phyloP scores from a whole-genome alignment of 371 early-diverging fungal species.

The Rhizomucor pusillus region DNA sequence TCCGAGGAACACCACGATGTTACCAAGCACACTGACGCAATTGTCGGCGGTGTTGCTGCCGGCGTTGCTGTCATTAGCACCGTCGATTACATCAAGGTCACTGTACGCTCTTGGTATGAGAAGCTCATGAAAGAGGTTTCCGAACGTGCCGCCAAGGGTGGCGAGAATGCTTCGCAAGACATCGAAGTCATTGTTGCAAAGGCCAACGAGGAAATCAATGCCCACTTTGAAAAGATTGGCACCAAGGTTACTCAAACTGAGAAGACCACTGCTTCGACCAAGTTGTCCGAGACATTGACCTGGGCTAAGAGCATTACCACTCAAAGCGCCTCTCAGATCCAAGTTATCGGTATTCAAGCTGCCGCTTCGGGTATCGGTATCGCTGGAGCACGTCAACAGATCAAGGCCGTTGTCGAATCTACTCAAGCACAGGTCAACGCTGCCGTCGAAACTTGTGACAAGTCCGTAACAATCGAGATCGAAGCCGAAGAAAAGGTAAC shows the following conservation, averaged over 20 bases:
- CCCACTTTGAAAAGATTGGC: neutral
- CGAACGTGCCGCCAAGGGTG: neutral
- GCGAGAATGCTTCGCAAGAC: conserved; percentile 11
- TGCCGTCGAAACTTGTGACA: neutral
- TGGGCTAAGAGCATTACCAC: conserved; percentile 4
- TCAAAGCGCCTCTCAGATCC: conserved; percentile 5
- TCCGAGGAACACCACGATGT: too few relatives aligned
- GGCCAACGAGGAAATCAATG: conserved; percentile 11
- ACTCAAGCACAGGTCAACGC: conserved; percentile 6
- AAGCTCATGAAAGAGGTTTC: conserved; percentile 12
- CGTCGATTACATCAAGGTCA: conserved; percentile 17
- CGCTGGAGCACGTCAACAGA: neutral
- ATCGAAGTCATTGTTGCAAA: conserved; percentile 31
- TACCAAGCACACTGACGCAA: neutral
- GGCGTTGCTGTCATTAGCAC: neutral
- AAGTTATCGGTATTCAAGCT: conserved; percentile 10
- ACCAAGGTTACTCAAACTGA: neutral
- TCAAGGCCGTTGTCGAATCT: conserved; percentile 6
- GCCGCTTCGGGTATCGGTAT: neutral
- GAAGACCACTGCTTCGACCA: neutral
- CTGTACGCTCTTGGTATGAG: conserved; percentile 27
- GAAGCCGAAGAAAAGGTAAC: neutral
- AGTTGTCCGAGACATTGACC: conserved; percentile 2
- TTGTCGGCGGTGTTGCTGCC: neutral
- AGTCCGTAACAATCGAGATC: conserved; percentile 2